phyloP scores from a whole-genome alignment of 2,329 filamentous ascomycete genomes.

The Neobulgaria alba region DNA sequence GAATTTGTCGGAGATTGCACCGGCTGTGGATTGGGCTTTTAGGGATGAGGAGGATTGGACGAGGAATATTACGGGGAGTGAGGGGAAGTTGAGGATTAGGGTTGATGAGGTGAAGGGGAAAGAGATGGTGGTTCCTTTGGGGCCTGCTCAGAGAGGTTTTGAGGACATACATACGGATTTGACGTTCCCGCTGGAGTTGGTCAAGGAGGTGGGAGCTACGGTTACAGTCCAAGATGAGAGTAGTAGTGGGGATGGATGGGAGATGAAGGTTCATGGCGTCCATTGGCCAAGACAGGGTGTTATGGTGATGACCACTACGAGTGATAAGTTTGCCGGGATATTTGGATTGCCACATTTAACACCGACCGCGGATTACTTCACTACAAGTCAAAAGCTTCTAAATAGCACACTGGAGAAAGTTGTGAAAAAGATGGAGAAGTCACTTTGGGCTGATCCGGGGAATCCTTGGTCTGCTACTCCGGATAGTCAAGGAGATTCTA shows the following conservation, averaged over 20 bases:
- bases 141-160: background rate
- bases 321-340: slow-evolving; percentile 88
- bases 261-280: slow-evolving; percentile 71
- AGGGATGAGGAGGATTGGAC: slow-evolving; percentile 51
- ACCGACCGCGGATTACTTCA: slow-evolving; percentile 43
- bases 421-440: slow-evolving; percentile 55
- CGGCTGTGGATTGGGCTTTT: slow-evolving; percentile 55
- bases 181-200: slow-evolving; percentile 29
- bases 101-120: slow-evolving; percentile 41
- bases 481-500: slow-evolving; percentile 50
- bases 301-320: slow-evolving; percentile 78
- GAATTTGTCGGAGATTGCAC: slow-evolving; percentile 58
- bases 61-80: slow-evolving; percentile 69
- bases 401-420: slow-evolving; percentile 62
- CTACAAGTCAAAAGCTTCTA: slow-evolving; percentile 54
- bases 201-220: slow-evolving; percentile 61
- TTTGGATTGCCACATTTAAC: slow-evolving; percentile 82
- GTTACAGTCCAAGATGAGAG: slow-evolving; percentile 65
- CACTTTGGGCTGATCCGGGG: slow-evolving; percentile 45
- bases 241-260: slow-evolving; percentile 64
- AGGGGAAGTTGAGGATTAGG: slow-evolving; percentile 61
- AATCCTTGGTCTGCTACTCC: slow-evolving; percentile 72
- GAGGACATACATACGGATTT: slow-evolving; percentile 17
- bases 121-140: slow-evolving; percentile 4
- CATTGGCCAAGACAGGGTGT: slow-evolving; percentile 78